Evolutionary conservation across 306 rosid species (phyloP).

Genomic region (Lathyrus oleraceus): DNA sequence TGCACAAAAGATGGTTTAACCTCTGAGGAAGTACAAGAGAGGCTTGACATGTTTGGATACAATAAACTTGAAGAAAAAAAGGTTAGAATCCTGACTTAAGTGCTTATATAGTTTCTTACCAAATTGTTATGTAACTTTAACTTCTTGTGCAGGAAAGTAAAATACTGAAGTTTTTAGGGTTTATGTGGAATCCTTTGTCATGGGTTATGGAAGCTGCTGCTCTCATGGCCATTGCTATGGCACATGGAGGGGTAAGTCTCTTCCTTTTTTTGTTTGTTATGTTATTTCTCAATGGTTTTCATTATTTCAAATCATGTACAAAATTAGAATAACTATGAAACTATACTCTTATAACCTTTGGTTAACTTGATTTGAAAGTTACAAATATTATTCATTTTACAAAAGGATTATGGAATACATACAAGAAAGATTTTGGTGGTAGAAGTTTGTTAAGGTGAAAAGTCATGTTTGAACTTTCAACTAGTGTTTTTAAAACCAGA

Average conservation of each 20-base stretch:
- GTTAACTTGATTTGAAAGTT: background rate
- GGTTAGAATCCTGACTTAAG: conserved; percentile 42
- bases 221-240: conserved; percentile 66
- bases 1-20: conserved; percentile 61
- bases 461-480: background rate
- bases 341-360: too few relatives aligned
- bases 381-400: background rate
- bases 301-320: background rate
- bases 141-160: conserved; percentile 58
- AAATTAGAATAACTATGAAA: too few relatives aligned
- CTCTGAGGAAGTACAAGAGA: conserved; percentile 54
- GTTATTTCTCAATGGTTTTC: background rate
- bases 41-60: conserved; percentile 65
- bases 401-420: too few relatives aligned
- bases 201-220: conserved; percentile 97
- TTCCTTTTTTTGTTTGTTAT: background rate
- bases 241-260: conserved; percentile 64
- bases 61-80: conserved; percentile 78
- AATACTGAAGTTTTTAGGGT: conserved; percentile 66
- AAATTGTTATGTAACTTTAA: background rate
- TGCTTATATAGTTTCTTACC: background rate
- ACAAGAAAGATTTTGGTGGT: background rate
- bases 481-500: background rate
- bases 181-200: conserved; percentile 87
- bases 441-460: conserved; percentile 2